Evolutionary conservation across 2,329 filamentous ascomycete species (phyloP), one percentile per base, ranked within the genome.

Genomic region (Pseudocercospora eumusae): DNA sequence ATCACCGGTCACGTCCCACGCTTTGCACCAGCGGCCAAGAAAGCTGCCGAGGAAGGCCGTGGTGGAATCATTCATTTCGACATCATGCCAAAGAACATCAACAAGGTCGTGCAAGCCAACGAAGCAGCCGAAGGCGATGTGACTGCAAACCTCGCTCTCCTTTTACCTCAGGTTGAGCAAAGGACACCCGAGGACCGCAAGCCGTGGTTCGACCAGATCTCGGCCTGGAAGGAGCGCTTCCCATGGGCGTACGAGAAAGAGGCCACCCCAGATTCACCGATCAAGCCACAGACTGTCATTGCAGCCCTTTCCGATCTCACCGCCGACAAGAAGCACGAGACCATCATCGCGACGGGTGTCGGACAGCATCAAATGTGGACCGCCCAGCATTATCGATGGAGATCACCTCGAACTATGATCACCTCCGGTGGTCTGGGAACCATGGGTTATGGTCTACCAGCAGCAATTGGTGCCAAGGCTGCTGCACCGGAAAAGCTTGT

Each of bases 311-410:
- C 91, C 74, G 86, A 93, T 57, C 81, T 97, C 66, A 96, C 91
- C 0, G 87, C 87, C 8, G 76, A 90, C 73, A 88, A 88, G 68
- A 96, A 96, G 79, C 82, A 95, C 55, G 83, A 88, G 69, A 96
- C 91, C 27, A 87, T 96, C 75, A 96, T 99, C 75, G 81, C 92
- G 1, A 98, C 93, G 1, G 95, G 93, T 78, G 95, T 98, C 9
- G 95, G 95, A 45, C 95, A 98, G 79, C 93, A 98, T 81, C 93
- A 99, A 79, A 98, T 98, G 95, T 98, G 93, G 95, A 85, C 91
- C 25, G 95, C 93, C 4, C 93, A 98, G 81, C 93, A 96, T 82
- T 98, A 92, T 87, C 87, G 92, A 72, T 98, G 95, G 93, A 86
- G 92, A 66, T 81, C 92, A 72, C 93, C 95, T 31, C 88, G 95